phyloP scores from a whole-genome alignment of 2,329 filamentous ascomycete genomes.

The Metarhizium rileyi region DNA sequence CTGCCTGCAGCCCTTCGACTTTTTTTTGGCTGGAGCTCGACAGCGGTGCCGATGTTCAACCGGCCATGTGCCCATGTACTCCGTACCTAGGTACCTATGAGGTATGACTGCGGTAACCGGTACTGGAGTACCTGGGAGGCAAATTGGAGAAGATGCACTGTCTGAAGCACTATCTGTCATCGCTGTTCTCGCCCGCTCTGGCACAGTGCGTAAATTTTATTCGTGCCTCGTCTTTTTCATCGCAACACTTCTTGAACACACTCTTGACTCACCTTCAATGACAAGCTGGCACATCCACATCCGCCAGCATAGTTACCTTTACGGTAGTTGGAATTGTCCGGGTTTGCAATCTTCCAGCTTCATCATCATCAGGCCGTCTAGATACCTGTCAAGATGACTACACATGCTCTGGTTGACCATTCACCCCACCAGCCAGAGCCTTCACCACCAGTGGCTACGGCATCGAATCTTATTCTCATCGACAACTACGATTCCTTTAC shows the following conservation, averaged over 20 bases:
- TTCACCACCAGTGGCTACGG: slow-evolving; percentile 62
- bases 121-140: not conserved
- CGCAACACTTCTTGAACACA: not conserved
- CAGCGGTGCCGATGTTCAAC: slow-evolving; percentile 16
- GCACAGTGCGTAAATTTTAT: not conserved
- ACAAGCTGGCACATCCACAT: slow-evolving; percentile 5
- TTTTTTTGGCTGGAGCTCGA: slow-evolving; percentile 20
- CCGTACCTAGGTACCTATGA: too few species aligned
- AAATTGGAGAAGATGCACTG: not conserved
- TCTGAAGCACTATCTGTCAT: not conserved
- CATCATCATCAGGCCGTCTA: not conserved
- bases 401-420: slow-evolving; percentile 56
- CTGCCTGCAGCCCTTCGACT: not conserved
- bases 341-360: not conserved
- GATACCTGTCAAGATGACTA: slow-evolving; percentile 32
- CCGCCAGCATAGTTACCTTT: slow-evolving; percentile 5
- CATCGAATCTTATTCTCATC: slow-evolving; percentile 86
- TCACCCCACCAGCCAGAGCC: slow-evolving; percentile 78
- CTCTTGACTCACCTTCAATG: not conserved
- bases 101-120: too few species aligned
- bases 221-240: not conserved
- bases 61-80: slow-evolving; percentile 9
- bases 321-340: not conserved
- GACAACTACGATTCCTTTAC: slow-evolving; percentile 99
- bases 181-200: too few species aligned